Percentiles rank a stretch among this genome's conserved stretches.
Evolutionary conservation across 1,139 yeast species (phyloP).

Genomic region (Magnusiomyces suaveolens): DNA sequence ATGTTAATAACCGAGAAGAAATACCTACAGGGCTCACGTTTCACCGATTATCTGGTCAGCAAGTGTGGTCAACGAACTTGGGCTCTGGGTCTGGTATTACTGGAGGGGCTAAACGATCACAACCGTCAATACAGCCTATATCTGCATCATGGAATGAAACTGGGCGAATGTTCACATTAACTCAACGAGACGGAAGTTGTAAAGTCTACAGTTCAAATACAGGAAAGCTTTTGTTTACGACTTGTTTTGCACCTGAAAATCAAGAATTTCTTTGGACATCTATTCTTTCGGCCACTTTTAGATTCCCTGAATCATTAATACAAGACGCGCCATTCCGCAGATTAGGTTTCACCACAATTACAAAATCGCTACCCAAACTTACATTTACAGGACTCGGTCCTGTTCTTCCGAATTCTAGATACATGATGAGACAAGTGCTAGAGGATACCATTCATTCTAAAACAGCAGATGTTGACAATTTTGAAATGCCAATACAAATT

Average conservation of each 20-base stretch:
- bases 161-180: constrained; percentile 39
- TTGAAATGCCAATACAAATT: constrained; percentile 18
- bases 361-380: constrained; percentile 10
- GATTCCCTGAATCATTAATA: not conserved
- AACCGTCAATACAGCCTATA: not conserved
- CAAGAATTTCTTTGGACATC: not conserved
- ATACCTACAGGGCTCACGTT: constrained; percentile 42
- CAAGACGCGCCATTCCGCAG: constrained; percentile 12
- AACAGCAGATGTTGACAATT: constrained; percentile 11
- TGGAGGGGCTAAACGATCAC: not conserved
- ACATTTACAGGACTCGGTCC: constrained; percentile 8
- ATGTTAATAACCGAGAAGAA: not conserved
- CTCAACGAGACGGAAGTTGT: constrained; percentile 39
- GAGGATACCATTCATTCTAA: constrained; percentile 18
- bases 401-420: not conserved
- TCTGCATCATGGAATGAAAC: constrained; percentile 15
- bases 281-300: constrained; percentile 8
- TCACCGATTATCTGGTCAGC: constrained; percentile 46
- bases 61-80: constrained; percentile 36
- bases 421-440: constrained; percentile 11
- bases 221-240: constrained; percentile 34
- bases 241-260: not conserved
- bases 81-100: not conserved
- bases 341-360: not conserved
- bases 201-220: constrained; percentile 44